Base-by-base conservation (phyloP, 805 yeast genomes). In the Yarrowia keelungensis region DNA sequence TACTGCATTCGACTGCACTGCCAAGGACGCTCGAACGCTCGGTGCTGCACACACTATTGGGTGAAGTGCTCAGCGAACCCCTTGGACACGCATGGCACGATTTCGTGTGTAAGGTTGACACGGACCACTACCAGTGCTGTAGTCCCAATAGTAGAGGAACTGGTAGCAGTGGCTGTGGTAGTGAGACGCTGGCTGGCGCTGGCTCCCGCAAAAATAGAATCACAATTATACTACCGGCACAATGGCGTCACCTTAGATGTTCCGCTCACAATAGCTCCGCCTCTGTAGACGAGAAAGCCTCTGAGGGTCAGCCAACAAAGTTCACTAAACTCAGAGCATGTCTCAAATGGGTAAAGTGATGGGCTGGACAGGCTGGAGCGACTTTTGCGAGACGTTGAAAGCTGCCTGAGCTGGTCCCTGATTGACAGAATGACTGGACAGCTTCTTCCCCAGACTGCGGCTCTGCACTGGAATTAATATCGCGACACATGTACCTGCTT, bases 271-370 rank as follows among this genome's bases (percentile, higher is more conserved):
- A 56, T 41, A 41, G 62, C 47, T 54, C 45, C 47, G 46, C 45
- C 61, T 38, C 45, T 38, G 26, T 26, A 26, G 26, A 11, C 9
- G 35, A 15, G 26, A 51, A 51, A 51, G 38, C 38, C 46, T 22
- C 36, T 42, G 45, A 35, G 36, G 14, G 54, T 3, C 32, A 26
- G 32, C 32, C 14, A 53, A 53, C 59, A 38, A 53, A 56, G 62
- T 56, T 56, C 15, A 39, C 62, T 41, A 56, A 56, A 56, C 62
- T 56, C 62, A 15, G 47, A 53, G 38, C 47, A 42, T 56, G 62
- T 56, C 62, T 56, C 47, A 56, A 41, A 41, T 10, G 62, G 47
- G 62, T 56, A 56, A 56, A 41, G 62, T 56, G 62, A 56, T 56
- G 47, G 47, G 47, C 62, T 56, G 62, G 62, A 41, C 47, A 11